Evolutionary conservation across 1,284 basidiomycete genomes (phyloP).

Genomic region (Melanopsichium pennsylvanicum): DNA sequence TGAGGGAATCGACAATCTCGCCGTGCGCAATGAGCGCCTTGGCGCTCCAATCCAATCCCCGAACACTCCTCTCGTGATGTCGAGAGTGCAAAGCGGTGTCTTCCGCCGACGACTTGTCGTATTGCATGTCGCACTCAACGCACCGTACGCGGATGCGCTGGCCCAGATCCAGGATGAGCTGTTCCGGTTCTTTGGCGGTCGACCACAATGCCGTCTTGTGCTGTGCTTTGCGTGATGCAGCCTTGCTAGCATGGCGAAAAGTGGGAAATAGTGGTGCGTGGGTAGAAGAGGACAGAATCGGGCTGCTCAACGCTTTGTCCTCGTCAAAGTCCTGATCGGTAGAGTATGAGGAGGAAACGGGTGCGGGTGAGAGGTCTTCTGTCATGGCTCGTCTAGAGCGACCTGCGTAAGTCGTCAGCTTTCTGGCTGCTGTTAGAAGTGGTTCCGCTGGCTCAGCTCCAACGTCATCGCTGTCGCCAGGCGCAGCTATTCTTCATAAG

Average conservation of each 20-base stretch:
- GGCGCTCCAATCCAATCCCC: constrained; percentile 54
- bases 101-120: constrained; percentile 48
- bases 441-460: background rate
- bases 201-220: constrained; percentile 4
- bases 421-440: constrained; percentile 12
- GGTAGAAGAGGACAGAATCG: constrained; percentile 16
- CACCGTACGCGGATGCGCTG: constrained; percentile 53
- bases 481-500: constrained; percentile 4
- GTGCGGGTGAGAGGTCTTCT: constrained; percentile 13
- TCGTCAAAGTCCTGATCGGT: constrained; percentile 10
- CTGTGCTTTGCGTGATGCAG: constrained; percentile 7
- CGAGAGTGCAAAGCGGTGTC: constrained; percentile 50
- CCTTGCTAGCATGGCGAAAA: constrained; percentile 5
- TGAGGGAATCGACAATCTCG: constrained; percentile 20
- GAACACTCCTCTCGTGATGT: constrained; percentile 48
- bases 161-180: constrained; percentile 56
- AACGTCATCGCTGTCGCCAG: background rate
- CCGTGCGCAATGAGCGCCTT: constrained; percentile 31
- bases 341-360: background rate
- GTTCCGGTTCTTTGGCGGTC: constrained; percentile 32
- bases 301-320: constrained; percentile 29
- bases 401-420: constrained; percentile 36
- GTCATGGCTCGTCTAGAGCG: constrained; percentile 36
- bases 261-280: constrained; percentile 18
- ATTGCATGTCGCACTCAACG: constrained; percentile 56